These are phyloP conservation scores for Verticillium albo-atrum DNA, from an alignment of 2,329 filamentous ascomycete genomes.

Conservation along the genomic window DNA sequence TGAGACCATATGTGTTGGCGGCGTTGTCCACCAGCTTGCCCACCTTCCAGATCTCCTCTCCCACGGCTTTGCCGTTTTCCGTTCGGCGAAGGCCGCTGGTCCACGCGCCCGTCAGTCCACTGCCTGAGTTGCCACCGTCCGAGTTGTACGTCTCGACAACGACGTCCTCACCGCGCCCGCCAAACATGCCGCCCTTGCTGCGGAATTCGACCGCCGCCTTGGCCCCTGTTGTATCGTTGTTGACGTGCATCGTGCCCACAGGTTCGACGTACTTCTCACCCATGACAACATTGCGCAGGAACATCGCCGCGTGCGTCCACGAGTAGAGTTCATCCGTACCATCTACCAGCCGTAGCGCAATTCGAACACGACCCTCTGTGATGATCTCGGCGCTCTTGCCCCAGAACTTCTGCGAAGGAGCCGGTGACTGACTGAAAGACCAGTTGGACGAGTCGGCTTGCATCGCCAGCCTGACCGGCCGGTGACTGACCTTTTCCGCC, in stretches of 20 bases:
- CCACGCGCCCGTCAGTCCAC: slow-evolving; percentile 79
- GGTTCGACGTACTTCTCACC: slow-evolving; percentile 98
- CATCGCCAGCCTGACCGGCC: slow-evolving; percentile 87
- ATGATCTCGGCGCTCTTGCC: slow-evolving; percentile 93
- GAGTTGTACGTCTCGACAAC: slow-evolving; percentile 67
- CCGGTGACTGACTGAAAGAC: slow-evolving; percentile 83
- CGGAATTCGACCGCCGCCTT: slow-evolving; percentile 90
- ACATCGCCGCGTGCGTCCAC: slow-evolving; percentile 84
- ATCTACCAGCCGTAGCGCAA: slow-evolving; percentile 64
- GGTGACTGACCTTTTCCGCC: slow-evolving; percentile 93
- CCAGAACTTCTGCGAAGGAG: slow-evolving; percentile 96
- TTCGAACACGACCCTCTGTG: slow-evolving; percentile 80
- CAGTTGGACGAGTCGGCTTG: slow-evolving; percentile 84
- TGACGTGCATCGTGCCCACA: slow-evolving; percentile 80
- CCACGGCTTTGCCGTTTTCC: slow-evolving; percentile 55
- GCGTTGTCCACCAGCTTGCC: slow-evolving; percentile 76
- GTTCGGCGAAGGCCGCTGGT: slow-evolving; percentile 67
- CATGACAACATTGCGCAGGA: slow-evolving; percentile 92
- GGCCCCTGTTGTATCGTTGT: slow-evolving; percentile 77
- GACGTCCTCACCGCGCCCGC: slow-evolving; percentile 88
- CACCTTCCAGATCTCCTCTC: slow-evolving; percentile 71
- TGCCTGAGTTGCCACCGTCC: slow-evolving; percentile 60
- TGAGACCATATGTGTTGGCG: slow-evolving; percentile 79
- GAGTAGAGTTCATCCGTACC: slow-evolving; percentile 76
- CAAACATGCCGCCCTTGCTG: slow-evolving; percentile 94